phyloP scores from a whole-genome alignment of 2,329 filamentous ascomycete genomes.

The Sarocladium brachiariae region DNA sequence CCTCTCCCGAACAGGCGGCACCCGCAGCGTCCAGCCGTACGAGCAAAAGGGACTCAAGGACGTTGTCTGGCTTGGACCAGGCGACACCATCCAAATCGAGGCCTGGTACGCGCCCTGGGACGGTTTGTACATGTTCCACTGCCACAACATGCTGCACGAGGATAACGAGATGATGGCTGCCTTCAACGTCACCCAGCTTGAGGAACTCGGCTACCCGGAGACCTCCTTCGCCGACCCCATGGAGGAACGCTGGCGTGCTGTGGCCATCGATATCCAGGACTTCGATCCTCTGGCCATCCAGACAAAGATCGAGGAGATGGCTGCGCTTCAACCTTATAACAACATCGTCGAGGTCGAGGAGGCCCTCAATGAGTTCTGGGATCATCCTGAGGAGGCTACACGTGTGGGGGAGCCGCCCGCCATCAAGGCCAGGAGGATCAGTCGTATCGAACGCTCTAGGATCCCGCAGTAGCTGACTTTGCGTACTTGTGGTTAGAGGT shows the following conservation, averaged over 20 bases:
- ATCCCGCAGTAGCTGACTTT: too few species aligned
- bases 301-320: conserved; percentile 3
- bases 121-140: conserved; percentile 45
- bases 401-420: background rate
- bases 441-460: background rate
- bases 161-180: conserved; percentile 41
- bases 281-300: background rate
- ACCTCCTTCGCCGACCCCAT: conserved; percentile 5
- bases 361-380: background rate
- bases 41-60: conserved; percentile 45
- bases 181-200: conserved; percentile 34
- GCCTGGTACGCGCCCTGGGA: conserved; percentile 34
- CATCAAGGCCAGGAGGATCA: background rate
- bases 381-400: background rate
- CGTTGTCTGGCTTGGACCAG: conserved; percentile 41
- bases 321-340: background rate
- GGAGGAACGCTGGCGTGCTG: conserved; percentile 4
- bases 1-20: conserved; percentile 36
- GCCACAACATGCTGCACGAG: conserved; percentile 39
- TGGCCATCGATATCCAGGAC: background rate
- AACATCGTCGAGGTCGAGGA: conserved; percentile 3
- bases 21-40: conserved; percentile 32
- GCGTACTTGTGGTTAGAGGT: too few species aligned
- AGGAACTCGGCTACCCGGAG: conserved; percentile 30
- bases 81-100: conserved; percentile 38